Evolutionary conservation across 805 yeast species (phyloP), one percentile per base, ranked within the genome.

Genomic region (Nadsonia fulvescens): DNA sequence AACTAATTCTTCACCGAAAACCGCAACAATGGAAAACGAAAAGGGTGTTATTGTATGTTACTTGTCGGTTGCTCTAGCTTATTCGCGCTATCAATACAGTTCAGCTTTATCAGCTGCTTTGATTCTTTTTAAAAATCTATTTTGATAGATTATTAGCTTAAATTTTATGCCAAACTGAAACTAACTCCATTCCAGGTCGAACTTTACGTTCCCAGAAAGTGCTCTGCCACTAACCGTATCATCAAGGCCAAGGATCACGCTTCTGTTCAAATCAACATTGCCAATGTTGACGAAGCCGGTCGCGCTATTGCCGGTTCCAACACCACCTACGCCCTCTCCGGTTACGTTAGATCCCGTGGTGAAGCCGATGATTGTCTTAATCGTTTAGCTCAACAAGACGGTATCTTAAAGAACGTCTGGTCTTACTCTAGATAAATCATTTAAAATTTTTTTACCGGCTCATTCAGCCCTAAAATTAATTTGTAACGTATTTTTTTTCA

Each of bases 21-120:
- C n/a, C n/a, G n/a, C n/a, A n/a, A n/a, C n/a, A 56, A 86, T 86
- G 98, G 96, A 86, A 76, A 86, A 89, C 98, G 96, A 89, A 63
- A 82, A 79, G 71, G 96, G 98, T 65, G 92, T 82, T 72, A 74
- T 82, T 67, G 95, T 81, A 78, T 14, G 15, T 23, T n/a, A 5
- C 12, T 12, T 14, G 6, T 8, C 28, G 15, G 13, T 15, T 11
- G 8, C n/a, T 30, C 5, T 27, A 15, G 12, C 30, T 6, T 8
- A 11, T 27, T 7, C 11, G 26, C 12, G 12, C n/a, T 23, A 9
- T 11, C 13, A 27, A 9, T 22, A 21, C 15, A 14, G 15, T 10
- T 13, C 20, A 13, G 12, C 13, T 7, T 23, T 13, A 12, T 23
- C 8, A 22, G 10, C 17, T 12, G 8, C 13, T 13, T 23, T 25